A percentile compares a stretch with the other conserved stretches of the same genome.
Conservation (phyloP, 768 basidiomycete genomes). For the Coprinopsis sp. region DNA sequence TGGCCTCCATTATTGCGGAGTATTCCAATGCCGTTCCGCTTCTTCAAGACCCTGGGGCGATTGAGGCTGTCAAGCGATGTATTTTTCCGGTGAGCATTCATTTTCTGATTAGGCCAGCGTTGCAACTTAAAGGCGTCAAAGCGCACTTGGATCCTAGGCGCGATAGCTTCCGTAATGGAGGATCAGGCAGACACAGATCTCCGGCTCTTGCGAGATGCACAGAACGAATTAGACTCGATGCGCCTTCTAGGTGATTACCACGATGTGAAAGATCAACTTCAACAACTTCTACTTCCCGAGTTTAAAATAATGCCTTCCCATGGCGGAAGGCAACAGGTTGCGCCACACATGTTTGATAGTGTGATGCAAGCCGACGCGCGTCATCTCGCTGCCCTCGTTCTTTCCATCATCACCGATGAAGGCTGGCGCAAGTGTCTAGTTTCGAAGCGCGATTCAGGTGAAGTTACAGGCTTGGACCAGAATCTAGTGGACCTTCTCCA, state of each 20-base stretch:
- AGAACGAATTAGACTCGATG: too few relatives aligned
- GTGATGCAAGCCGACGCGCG: not conserved
- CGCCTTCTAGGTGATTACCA: too few relatives aligned
- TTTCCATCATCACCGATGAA: not conserved
- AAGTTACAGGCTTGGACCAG: conserved; percentile 1
- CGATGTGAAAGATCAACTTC: too few relatives aligned
- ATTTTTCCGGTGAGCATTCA: not conserved
- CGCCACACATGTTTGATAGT: not conserved
- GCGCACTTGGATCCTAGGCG: too few relatives aligned
- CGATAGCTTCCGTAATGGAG: too few relatives aligned
- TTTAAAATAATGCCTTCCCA: too few relatives aligned
- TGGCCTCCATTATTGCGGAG: not conserved
- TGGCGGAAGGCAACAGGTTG: too few relatives aligned
- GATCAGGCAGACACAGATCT: too few relatives aligned
- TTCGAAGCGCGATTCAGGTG: not conserved
- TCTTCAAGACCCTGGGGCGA: not conserved
- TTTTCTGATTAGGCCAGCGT: too few relatives aligned
- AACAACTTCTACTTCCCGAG: too few relatives aligned
- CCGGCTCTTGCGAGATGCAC: too few relatives aligned
- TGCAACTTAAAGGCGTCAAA: too few relatives aligned
- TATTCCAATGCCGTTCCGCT: not conserved
- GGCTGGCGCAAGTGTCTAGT: not conserved
- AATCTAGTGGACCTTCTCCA: conserved; percentile 1
- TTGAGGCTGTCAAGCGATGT: not conserved
- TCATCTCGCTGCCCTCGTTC: not conserved